Conservation (phyloP, 129 eudicot species). For the Tagetes patula region DNA sequence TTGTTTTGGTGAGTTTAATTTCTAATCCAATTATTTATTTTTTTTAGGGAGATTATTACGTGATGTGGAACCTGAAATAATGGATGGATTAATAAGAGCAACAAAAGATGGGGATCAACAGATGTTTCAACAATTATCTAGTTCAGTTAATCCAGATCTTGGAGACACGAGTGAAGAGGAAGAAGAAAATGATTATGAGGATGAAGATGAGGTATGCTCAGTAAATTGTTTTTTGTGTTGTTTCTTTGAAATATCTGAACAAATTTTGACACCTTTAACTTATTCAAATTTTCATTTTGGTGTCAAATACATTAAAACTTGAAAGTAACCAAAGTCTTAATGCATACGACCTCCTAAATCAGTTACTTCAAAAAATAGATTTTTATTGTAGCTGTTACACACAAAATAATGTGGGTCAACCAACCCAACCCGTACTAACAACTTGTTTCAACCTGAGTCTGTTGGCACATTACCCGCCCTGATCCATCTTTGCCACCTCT, state of each 20-base stretch:
- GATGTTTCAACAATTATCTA: conserved; percentile 55
- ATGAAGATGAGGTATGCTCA: conserved; percentile 58
- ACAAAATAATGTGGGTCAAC: neutral
- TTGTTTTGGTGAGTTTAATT: neutral
- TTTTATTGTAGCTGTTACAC: neutral
- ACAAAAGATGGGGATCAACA: conserved; percentile 70
- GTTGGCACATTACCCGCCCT: neutral
- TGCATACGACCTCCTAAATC: neutral
- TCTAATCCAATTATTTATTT: neutral
- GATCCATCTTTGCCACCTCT: neutral
- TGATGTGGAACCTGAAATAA: conserved; percentile 71
- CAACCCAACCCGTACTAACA: neutral
- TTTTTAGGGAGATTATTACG: conserved; percentile 71
- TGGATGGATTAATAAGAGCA: conserved; percentile 68
- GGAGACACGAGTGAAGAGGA: conserved; percentile 44
- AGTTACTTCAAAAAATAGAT: neutral
- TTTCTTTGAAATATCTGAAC: neutral
- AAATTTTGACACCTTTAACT: neutral
- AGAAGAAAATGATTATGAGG: conserved; percentile 49
- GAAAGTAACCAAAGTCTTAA: neutral
- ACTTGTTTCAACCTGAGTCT: neutral
- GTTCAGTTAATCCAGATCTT: conserved; percentile 37
- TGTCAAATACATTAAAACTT: neutral
- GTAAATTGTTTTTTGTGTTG: neutral
- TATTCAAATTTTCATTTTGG: conserved; percentile 6